Conservation (phyloP, 805 yeast species). For the Kurtzmaniella fragi region DNA sequence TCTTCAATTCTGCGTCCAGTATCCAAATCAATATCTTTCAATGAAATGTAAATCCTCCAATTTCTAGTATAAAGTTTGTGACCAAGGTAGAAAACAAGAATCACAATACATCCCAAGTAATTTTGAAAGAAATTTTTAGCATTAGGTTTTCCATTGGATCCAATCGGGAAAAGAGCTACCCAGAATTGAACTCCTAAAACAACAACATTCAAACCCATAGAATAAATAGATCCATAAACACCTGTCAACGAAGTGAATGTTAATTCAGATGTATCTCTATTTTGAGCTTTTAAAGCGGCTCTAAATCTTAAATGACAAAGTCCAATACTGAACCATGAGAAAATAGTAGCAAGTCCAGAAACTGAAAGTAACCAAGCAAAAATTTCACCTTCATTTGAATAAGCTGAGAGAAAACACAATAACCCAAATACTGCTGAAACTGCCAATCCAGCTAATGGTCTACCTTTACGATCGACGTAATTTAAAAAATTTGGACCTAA, state of each 20-base stretch:
- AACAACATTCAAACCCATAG: constrained; percentile 18
- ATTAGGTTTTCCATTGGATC: constrained; percentile 16
- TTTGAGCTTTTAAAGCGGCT: constrained; percentile 30
- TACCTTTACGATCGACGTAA: constrained; percentile 37
- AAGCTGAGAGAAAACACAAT: constrained; percentile 34
- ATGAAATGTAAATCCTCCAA: constrained; percentile 12
- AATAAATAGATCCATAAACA: constrained; percentile 30
- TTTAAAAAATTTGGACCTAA: constrained; percentile 50
- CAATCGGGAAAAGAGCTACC: constrained; percentile 22
- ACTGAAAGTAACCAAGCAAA: constrained; percentile 40
- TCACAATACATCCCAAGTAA: constrained; percentile 29
- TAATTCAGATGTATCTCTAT: constrained; percentile 29
- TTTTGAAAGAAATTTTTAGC: constrained; percentile 33
- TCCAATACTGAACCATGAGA: constrained; percentile 38
- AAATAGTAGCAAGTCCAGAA: constrained; percentile 36
- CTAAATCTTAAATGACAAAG: constrained; percentile 38
- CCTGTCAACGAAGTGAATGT: constrained; percentile 31
- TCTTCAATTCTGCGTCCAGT: constrained; percentile 24
- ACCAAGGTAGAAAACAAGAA: constrained; percentile 24
- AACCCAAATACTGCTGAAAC: constrained; percentile 31
- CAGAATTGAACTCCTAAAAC: constrained; percentile 23
- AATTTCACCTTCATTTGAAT: constrained; percentile 23
- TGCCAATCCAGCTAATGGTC: constrained; percentile 36
- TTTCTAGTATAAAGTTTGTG: constrained; percentile 4
- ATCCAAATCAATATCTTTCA: constrained; percentile 24